Conservation (phyloP, 768 basidiomycete genomes). For the Russula earlei region DNA sequence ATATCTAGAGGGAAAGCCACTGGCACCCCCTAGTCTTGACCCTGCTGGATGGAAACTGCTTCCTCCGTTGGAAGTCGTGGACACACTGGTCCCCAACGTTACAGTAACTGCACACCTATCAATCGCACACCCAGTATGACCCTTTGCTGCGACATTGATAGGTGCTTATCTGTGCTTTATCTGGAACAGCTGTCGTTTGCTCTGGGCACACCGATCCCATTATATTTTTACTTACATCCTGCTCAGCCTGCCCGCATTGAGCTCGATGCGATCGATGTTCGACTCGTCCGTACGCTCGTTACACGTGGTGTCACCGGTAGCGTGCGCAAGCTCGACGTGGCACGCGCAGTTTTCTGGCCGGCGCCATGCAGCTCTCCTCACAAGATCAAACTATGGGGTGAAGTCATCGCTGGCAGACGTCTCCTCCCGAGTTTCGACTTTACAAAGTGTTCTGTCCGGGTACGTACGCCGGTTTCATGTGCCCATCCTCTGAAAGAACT, state of each 20-base stretch:
- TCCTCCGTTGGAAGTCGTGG: constrained; percentile 4
- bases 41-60: constrained; percentile 20
- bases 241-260: not conserved
- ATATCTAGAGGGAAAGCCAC: constrained; percentile 1
- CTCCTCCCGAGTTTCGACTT: constrained; percentile 12
- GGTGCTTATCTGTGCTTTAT: not conserved
- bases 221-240: constrained; percentile 3
- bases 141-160: not conserved
- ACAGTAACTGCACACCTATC: not conserved
- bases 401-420: not conserved
- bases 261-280: constrained; percentile 2
- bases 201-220: constrained; percentile 12
- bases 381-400: constrained; percentile 6
- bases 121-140: constrained; percentile 12
- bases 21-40: constrained; percentile 10
- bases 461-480: not conserved
- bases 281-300: constrained; percentile 9
- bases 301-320: not conserved
- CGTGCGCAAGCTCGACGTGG: not conserved
- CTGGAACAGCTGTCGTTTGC: constrained; percentile 9
- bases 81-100: not conserved
- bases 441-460: constrained; percentile 7
- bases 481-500: not conserved
- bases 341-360: constrained; percentile 11
- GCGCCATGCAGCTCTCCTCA: not conserved